Conservation (phyloP, 768 basidiomycete species). For the Cantharellus cinnabarinus region DNA sequence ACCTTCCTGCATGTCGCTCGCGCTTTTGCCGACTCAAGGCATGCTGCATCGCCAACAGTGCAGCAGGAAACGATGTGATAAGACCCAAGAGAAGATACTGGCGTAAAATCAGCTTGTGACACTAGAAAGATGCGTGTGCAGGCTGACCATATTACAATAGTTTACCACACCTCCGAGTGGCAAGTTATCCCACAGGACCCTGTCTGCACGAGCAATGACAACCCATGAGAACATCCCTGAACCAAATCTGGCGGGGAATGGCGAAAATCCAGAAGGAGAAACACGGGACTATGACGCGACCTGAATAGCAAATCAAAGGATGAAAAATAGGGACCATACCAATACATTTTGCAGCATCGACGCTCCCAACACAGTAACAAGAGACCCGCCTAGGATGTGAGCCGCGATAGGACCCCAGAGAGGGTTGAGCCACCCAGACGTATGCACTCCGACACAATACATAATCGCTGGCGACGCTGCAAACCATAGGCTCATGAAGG, state of each 20-base stretch:
- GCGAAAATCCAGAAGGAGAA: neutral
- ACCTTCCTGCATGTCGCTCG: no score
- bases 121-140: no score
- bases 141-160: no score
- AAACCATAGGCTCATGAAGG: slow-evolving; percentile 24
- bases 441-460: slow-evolving; percentile 43
- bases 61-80: neutral
- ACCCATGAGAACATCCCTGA: neutral
- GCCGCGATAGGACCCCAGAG: slow-evolving; percentile 37
- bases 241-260: neutral
- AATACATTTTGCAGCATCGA: neutral
- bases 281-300: neutral
- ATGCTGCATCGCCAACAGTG: neutral
- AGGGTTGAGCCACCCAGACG: slow-evolving; percentile 32
- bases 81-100: slow-evolving; percentile 17
- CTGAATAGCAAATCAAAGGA: neutral
- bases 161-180: neutral
- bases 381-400: slow-evolving; percentile 35
- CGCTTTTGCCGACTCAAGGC: neutral
- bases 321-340: neutral
- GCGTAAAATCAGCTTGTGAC: neutral
- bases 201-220: neutral
- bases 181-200: neutral
- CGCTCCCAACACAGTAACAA: slow-evolving; percentile 32
- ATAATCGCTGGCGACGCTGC: slow-evolving; percentile 37